Evolutionary conservation across 176 grass and related monocot genomes (phyloP).

Genomic region (Oryza brachyantha): DNA sequence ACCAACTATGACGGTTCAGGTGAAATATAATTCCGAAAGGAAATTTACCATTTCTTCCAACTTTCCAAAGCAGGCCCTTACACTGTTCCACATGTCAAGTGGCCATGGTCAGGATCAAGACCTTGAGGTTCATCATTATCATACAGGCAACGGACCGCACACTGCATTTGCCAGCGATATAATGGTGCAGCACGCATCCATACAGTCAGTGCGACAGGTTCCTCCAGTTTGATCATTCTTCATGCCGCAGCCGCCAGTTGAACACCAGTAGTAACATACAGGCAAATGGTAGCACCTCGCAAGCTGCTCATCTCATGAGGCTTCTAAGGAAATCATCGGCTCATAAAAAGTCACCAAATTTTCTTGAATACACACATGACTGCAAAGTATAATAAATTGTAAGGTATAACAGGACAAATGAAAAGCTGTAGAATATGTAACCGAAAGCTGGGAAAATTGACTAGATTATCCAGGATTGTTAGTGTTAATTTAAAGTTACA

Average conservation of each 20-base stretch:
- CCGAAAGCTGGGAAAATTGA: background rate
- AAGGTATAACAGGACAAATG: background rate
- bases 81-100: background rate
- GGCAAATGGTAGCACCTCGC: background rate
- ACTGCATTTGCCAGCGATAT: background rate
- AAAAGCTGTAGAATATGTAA: background rate
- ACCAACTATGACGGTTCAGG: background rate
- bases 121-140: background rate
- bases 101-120: background rate
- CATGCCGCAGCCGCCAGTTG: slow-evolving; percentile 1
- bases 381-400: slow-evolving; percentile 30
- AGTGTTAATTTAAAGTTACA: background rate
- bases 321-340: slow-evolving; percentile 17
- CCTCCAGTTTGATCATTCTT: background rate
- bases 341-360: slow-evolving; percentile 37
- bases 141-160: background rate
- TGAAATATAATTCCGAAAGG: background rate
- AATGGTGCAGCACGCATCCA: background rate
- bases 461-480: background rate
- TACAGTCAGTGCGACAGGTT: slow-evolving; percentile 1
- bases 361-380: slow-evolving; percentile 38
- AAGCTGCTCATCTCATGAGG: slow-evolving; percentile 14
- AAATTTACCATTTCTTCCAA: background rate
- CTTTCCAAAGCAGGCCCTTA: background rate
- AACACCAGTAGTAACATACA: slow-evolving; percentile 5